Conservation (phyloP, 139 green algal species). For the Tetradesmus lagerheimii region DNA sequence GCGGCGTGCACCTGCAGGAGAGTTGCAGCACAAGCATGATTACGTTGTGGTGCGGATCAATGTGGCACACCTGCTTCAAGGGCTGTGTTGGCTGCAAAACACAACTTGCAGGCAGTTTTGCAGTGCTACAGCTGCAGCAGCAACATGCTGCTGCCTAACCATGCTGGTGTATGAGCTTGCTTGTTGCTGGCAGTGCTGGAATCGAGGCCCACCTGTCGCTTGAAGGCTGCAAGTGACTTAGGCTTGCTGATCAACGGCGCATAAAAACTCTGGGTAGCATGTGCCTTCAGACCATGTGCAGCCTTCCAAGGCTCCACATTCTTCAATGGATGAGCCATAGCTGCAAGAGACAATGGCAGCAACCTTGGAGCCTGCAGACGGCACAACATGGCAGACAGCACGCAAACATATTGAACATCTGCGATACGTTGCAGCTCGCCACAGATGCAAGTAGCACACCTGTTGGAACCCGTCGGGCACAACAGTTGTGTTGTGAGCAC, state of each 20-base stretch:
- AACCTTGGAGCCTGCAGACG: background rate
- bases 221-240: slow-evolving; percentile 23
- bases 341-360: background rate
- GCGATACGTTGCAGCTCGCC: no score
- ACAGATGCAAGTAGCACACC: background rate
- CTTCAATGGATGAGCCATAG: background rate
- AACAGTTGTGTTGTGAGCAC: no score
- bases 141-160: background rate
- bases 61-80: no score
- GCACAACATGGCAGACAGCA: background rate
- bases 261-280: slow-evolving; percentile 30
- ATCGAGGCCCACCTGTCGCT: slow-evolving; percentile 22
- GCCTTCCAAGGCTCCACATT: background rate
- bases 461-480: no score
- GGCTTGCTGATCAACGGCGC: slow-evolving; percentile 16
- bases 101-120: background rate
- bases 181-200: background rate
- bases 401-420: no score
- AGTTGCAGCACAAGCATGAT: background rate
- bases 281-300: slow-evolving; percentile 21
- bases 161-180: background rate
- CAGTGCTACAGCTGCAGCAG: background rate
- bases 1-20: slow-evolving; percentile 12
- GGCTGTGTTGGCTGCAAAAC: background rate
- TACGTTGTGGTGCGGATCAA: no score